These are phyloP conservation scores for Hypoxylon lienhwacheense DNA, from an alignment of 495 filamentous ascomycete genomes.

Conservation along the genomic window DNA sequence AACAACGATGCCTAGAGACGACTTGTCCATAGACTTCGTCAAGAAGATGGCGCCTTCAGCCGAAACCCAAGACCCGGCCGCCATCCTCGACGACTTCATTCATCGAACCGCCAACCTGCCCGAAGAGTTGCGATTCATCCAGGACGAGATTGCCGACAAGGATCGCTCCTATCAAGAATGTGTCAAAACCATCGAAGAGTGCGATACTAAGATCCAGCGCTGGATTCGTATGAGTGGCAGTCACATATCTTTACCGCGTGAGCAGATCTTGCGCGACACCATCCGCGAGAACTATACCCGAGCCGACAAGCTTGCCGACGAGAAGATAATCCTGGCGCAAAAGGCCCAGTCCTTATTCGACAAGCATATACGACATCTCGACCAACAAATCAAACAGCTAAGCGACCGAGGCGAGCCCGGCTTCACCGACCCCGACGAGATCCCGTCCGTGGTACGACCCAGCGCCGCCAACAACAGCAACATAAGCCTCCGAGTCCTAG, in stretches of 20 bases:
- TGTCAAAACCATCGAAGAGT: conserved; percentile 69
- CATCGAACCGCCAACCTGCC: conserved; percentile 86
- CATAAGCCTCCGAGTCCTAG: conserved; percentile 30
- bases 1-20: conserved; percentile 65
- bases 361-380: conserved; percentile 84
- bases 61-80: conserved; percentile 71
- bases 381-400: conserved; percentile 81
- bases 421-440: conserved; percentile 72
- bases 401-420: conserved; percentile 71
- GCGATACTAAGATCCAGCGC: conserved; percentile 83
- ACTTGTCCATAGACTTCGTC: conserved; percentile 61
- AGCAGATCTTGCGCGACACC: conserved; percentile 69
- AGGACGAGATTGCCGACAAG: conserved; percentile 93
- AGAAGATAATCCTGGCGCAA: conserved; percentile 79
- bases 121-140: conserved; percentile 85
- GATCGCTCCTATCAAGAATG: conserved; percentile 78
- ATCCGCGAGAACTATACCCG: conserved; percentile 72
- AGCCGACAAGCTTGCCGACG: conserved; percentile 75
- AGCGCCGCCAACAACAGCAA: conserved; percentile 51
- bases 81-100: conserved; percentile 90
- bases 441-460: conserved; percentile 76
- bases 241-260: conserved; percentile 79
- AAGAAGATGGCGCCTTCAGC: conserved; percentile 54
- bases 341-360: conserved; percentile 80
- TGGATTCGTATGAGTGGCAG: conserved; percentile 85